Percentiles rank a stretch among this genome's conserved stretches.
Conservation (phyloP, 768 basidiomycete genomes). For the Trametes villosa region DNA sequence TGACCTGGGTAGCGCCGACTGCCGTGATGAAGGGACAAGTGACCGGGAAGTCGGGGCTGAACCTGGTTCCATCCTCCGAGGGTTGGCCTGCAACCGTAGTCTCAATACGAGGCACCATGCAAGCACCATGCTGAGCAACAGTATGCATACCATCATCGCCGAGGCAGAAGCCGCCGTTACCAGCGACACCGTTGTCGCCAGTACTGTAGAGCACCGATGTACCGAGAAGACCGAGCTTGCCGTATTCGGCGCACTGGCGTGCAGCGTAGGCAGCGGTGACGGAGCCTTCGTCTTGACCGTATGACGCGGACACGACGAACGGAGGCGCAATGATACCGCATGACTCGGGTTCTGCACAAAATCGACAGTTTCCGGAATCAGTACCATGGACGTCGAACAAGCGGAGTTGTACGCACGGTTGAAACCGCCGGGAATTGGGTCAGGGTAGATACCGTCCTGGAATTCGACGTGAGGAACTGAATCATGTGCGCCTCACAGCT, state of each 20-base stretch:
- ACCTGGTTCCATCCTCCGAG: slow-evolving; percentile 32
- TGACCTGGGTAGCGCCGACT: slow-evolving; percentile 43
- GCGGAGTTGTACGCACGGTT: slow-evolving; percentile 30
- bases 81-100: slow-evolving; percentile 30
- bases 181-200: slow-evolving; percentile 50
- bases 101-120: neutral
- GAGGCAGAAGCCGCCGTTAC: slow-evolving; percentile 38
- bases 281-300: slow-evolving; percentile 40
- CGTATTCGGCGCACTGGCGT: slow-evolving; percentile 50
- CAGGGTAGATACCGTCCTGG: slow-evolving; percentile 48
- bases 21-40: slow-evolving; percentile 47
- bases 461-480: neutral
- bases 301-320: slow-evolving; percentile 47
- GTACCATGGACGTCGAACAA: neutral
- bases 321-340: slow-evolving; percentile 44
- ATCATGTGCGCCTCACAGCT: neutral
- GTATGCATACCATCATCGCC: slow-evolving; percentile 30
- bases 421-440: slow-evolving; percentile 42
- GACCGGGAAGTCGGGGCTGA: slow-evolving; percentile 49
- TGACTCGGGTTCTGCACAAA: slow-evolving; percentile 33
- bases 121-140: neutral
- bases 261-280: slow-evolving; percentile 39
- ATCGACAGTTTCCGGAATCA: neutral
- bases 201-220: slow-evolving; percentile 47
- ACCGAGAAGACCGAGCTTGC: slow-evolving; percentile 42